phyloP scores from a whole-genome alignment of 148 eudicot genomes.

The Chenopodium berlandieri region DNA sequence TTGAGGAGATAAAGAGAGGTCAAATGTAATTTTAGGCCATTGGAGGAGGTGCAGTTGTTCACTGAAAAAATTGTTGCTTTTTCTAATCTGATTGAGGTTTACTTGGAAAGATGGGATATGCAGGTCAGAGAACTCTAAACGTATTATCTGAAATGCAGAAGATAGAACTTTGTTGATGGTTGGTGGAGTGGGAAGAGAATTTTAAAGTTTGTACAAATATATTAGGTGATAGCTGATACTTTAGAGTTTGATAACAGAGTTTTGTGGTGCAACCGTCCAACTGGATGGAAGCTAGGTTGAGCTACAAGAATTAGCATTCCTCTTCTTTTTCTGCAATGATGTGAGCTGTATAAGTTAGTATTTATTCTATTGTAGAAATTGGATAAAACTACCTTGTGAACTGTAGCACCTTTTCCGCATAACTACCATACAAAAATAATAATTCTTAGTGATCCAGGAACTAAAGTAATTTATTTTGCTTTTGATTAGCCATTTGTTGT shows the following conservation, averaged over 20 bases:
- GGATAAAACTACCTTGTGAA: no score
- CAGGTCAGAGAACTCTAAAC: neutral
- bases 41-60: neutral
- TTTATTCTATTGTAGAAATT: neutral
- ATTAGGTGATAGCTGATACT: neutral
- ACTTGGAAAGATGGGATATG: neutral
- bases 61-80: neutral
- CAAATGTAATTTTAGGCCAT: neutral
- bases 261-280: neutral
- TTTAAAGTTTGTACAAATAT: neutral
- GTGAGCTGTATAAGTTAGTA: neutral
- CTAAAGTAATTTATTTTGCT: neutral
- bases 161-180: neutral
- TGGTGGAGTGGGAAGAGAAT: neutral
- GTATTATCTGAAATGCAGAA: neutral
- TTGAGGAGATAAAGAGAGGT: neutral
- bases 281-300: neutral
- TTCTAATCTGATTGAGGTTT: neutral
- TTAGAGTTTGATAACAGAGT: neutral
- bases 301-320: neutral
- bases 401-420: no score
- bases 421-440: no score
- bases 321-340: neutral
- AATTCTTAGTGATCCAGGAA: no score
- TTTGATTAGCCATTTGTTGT: slow-evolving; percentile 8